Conservation (phyloP, 1,139 yeast species). For the Lodderomyces pseudojiufengensis region DNA sequence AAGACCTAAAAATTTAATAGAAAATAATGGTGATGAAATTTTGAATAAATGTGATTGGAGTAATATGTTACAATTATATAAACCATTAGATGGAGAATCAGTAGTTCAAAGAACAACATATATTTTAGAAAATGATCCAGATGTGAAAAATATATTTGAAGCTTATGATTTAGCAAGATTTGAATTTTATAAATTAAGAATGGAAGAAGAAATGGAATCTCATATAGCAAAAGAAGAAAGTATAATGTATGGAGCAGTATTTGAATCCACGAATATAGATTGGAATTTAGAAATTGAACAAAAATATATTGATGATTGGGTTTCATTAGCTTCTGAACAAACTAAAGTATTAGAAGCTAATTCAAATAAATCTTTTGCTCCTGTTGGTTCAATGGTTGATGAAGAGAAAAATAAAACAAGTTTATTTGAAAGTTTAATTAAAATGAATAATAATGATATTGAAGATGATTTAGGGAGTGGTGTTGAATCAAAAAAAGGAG, state of each 20-base stretch:
- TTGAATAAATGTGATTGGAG: conserved; percentile 65
- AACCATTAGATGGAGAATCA: conserved; percentile 84
- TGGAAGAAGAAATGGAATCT: conserved; percentile 75
- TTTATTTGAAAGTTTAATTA: conserved; percentile 21
- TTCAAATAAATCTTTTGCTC: conserved; percentile 30
- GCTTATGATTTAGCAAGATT: conserved; percentile 86
- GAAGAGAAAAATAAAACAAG: conserved; percentile 18
- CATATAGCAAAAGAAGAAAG: conserved; percentile 82
- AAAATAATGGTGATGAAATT: conserved; percentile 59
- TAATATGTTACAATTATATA: conserved; percentile 63
- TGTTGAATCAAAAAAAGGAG: neutral
- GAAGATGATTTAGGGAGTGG: neutral
- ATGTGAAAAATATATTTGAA: conserved; percentile 31
- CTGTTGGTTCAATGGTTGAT: conserved; percentile 24
- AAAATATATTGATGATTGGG: conserved; percentile 69
- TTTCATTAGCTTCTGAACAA: conserved; percentile 58
- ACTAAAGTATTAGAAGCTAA: conserved; percentile 49
- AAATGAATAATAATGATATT: conserved; percentile 1
- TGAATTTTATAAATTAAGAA: conserved; percentile 83
- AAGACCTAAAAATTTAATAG: conserved; percentile 83
- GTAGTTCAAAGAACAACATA: conserved; percentile 90
- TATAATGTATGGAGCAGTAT: conserved; percentile 78
- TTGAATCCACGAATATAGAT: conserved; percentile 51
- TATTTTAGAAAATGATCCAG: conserved; percentile 42
- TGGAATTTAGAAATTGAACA: conserved; percentile 73